These are phyloP conservation scores for Leccinellum albellum DNA, from an alignment of 768 basidiomycete species.

Conservation along the genomic window DNA sequence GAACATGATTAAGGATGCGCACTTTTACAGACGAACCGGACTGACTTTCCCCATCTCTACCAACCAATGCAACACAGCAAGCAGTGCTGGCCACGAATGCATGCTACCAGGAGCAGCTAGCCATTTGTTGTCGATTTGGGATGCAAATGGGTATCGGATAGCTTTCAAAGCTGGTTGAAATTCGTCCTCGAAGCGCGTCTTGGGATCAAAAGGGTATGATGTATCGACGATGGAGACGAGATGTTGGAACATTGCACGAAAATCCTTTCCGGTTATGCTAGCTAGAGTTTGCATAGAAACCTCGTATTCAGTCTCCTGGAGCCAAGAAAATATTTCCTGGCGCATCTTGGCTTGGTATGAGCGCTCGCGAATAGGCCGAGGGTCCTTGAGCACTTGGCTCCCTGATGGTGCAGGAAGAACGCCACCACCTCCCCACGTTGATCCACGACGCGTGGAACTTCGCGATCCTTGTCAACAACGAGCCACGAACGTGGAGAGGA, in stretches of 20 bases:
- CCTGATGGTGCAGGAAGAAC: slow-evolving; percentile 44
- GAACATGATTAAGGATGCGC: not conserved
- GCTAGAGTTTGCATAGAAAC: slow-evolving; percentile 64
- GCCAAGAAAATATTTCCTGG: slow-evolving; percentile 70
- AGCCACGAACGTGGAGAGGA: not conserved
- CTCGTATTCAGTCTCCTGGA: slow-evolving; percentile 62
- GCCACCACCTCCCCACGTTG: slow-evolving; percentile 60
- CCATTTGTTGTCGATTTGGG: slow-evolving; percentile 80
- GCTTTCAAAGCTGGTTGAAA: slow-evolving; percentile 72
- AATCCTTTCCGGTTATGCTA: slow-evolving; percentile 84
- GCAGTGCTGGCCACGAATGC: slow-evolving; percentile 86
- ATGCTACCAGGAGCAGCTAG: slow-evolving; percentile 83
- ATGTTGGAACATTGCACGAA: slow-evolving; percentile 78
- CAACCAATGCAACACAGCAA: slow-evolving; percentile 92
- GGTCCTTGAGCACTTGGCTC: slow-evolving; percentile 63
- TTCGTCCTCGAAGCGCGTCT: slow-evolving; percentile 73
- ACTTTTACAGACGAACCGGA: slow-evolving; percentile 1
- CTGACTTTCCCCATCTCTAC: slow-evolving; percentile 79
- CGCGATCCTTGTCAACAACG: slow-evolving; percentile 4
- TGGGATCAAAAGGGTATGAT: slow-evolving; percentile 52
- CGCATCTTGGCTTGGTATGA: slow-evolving; percentile 72
- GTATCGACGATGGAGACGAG: slow-evolving; percentile 73
- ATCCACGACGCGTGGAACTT: slow-evolving; percentile 73
- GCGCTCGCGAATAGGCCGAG: slow-evolving; percentile 73
- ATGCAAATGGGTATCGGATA: slow-evolving; percentile 76